Percentiles rank a stretch among this genome's conserved stretches.
These are phyloP conservation scores for Coemansia sp. DNA, from an alignment of 192 early-diverging fungal genomes.

Conservation along the genomic window DNA sequence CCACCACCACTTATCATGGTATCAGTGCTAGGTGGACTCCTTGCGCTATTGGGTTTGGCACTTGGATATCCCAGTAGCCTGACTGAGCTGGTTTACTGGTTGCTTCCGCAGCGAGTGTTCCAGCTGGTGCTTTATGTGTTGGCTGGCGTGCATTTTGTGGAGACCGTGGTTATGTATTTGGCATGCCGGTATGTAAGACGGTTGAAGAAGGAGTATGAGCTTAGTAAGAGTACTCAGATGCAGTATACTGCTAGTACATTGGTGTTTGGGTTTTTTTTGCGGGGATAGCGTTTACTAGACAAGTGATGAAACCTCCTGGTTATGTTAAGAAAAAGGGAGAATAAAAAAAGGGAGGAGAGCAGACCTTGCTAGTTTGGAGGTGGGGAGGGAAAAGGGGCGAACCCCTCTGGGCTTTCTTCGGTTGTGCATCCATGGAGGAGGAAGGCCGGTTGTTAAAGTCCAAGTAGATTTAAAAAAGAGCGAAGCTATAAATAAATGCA, in stretches of 20 bases:
- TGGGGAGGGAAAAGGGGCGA: too few relatives aligned
- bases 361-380: too few relatives aligned
- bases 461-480: too few relatives aligned
- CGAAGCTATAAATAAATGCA: too few relatives aligned
- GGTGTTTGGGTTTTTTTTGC: slow-evolving; percentile 15
- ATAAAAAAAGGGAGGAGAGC: background rate
- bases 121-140: background rate
- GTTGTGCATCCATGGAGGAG: too few relatives aligned
- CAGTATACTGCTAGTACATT: slow-evolving; percentile 8
- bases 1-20: background rate
- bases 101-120: background rate
- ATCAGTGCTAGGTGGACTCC: background rate
- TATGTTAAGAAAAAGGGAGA: background rate
- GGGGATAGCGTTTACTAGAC: background rate
- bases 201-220: background rate
- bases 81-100: background rate
- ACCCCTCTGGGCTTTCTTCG: too few relatives aligned
- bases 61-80: too few relatives aligned
- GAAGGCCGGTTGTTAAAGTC: too few relatives aligned
- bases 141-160: background rate
- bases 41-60: too few relatives aligned
- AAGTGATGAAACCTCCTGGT: background rate
- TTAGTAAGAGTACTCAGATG: background rate
- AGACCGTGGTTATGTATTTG: slow-evolving; percentile 5
- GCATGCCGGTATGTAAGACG: background rate